These are phyloP conservation scores for Capronia americana DNA, from an alignment of 2,329 filamentous ascomycete genomes.

Conservation along the genomic window DNA sequence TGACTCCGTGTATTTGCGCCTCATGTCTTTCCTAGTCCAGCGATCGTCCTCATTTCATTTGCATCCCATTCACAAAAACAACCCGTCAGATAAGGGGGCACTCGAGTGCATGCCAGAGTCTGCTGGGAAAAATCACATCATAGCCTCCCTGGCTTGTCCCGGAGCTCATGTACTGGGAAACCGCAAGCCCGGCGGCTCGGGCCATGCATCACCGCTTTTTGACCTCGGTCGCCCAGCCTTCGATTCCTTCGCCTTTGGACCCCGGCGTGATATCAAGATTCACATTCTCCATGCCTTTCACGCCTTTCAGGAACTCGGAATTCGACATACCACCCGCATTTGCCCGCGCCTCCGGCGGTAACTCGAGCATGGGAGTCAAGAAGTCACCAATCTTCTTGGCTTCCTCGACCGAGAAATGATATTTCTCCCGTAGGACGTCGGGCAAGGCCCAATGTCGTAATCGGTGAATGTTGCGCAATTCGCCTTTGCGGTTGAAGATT, in stretches of 20 bases:
- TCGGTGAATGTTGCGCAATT: slow-evolving; percentile 95
- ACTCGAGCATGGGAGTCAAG: slow-evolving; percentile 86
- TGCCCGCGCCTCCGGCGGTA: slow-evolving; percentile 84
- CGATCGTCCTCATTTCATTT: slow-evolving; percentile 15
- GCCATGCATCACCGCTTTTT: slow-evolving; percentile 69
- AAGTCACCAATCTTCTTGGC: slow-evolving; percentile 80
- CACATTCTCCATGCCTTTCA: slow-evolving; percentile 84
- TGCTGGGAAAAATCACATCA: neutral
- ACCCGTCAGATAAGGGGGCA: neutral
- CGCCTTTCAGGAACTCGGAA: slow-evolving; percentile 81
- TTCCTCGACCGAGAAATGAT: slow-evolving; percentile 88
- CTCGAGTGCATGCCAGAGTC: neutral
- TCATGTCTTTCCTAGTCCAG: slow-evolving; percentile 15
- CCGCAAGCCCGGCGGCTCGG: neutral
- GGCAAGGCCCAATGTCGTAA: slow-evolving; percentile 94
- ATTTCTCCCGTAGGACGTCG: slow-evolving; percentile 93
- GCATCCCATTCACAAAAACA: neutral
- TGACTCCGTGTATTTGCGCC: slow-evolving; percentile 18
- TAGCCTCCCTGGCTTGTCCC: neutral
- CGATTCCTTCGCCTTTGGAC: slow-evolving; percentile 86
- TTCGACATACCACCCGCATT: slow-evolving; percentile 96
- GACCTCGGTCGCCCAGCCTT: slow-evolving; percentile 89
- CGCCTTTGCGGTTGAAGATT: slow-evolving; percentile 97
- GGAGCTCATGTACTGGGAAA: neutral
- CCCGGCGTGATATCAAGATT: slow-evolving; percentile 78